Evolutionary conservation across 805 yeast species (phyloP), one percentile per base, ranked within the genome.

Genomic region (Jamesozyma lodderae): DNA sequence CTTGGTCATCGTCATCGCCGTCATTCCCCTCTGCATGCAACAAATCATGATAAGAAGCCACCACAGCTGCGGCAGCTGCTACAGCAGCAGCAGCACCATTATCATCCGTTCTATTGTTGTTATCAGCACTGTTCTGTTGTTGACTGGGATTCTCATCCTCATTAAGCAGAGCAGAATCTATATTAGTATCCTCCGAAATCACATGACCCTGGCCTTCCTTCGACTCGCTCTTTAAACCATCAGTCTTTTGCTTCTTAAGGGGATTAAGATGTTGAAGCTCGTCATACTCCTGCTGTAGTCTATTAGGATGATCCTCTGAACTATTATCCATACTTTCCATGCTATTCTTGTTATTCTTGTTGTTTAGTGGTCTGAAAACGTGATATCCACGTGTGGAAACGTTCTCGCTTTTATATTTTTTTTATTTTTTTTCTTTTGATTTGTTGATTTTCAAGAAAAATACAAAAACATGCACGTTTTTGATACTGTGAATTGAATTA

Each of bases 341-440:
- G 32, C 8, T 14, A 18, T 2, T 20, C 42, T 17, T 40, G 33
- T 16, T 28, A 30, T 13, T 27, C 11, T 33, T 33, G 11, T 30
- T 36, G 22, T 20, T 40, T 25, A 25, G 8, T n/a, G n/a, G n/a
- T n/a, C n/a, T 25, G 22, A 42, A 44, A 55, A 55, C 60, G 60
- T 55, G 60, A 53, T 50, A 40, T 49, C 47, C 60, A 55, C 60
- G 59, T 54, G 60, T 49, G 40, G 17, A 11, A 11, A 4, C 26
- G 10, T 9, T 5, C 13, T 9, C 14, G 10, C n/a, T 5, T 24
- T 24, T 10, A 14, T 24, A 11, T 24, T 24, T 24, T 11, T 24
- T 11, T 10, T 5, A 11, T 24, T 24, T 24, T 24, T 24, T 24
- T 24, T 24, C 26, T 24, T 24, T 6, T 24, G 6, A 11, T 24